Percentiles rank a stretch among this genome's conserved stretches.
These are phyloP conservation scores for Blastocystis sp. DNA, from an alignment of 352 stramenopile species.

Conservation along the genomic window DNA sequence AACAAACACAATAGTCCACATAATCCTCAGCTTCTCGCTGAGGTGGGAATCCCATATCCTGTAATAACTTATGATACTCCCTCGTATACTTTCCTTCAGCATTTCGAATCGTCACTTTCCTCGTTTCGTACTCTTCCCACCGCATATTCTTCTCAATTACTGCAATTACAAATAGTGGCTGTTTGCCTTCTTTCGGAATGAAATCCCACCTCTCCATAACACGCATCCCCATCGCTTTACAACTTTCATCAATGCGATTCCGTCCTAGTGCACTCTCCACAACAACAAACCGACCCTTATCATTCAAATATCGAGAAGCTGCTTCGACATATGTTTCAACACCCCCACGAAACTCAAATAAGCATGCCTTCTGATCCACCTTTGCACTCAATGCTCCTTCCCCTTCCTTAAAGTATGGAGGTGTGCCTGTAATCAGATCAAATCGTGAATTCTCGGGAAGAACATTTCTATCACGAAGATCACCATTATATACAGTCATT, in stretches of 20 bases:
- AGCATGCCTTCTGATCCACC: constrained; percentile 71
- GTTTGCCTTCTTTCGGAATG: constrained; percentile 69
- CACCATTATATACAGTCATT: constrained; percentile 60
- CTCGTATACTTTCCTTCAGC: constrained; percentile 48
- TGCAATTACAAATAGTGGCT: constrained; percentile 68
- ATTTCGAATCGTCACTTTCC: constrained; percentile 56
- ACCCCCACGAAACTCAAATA: constrained; percentile 76
- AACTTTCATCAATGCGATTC: constrained; percentile 40
- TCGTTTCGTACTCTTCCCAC: constrained; percentile 5
- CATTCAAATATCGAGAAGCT: constrained; percentile 69
- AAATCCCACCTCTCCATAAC: constrained; percentile 61
- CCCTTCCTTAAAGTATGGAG: constrained; percentile 73
- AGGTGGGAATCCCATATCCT: constrained; percentile 65
- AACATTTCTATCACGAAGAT: constrained; percentile 67
- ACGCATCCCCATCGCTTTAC: constrained; percentile 27
- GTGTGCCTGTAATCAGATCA: constrained; percentile 76
- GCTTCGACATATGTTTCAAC: constrained; percentile 76
- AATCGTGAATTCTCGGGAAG: constrained; percentile 68
- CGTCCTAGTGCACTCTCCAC: constrained; percentile 51
- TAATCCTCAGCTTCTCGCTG: constrained; percentile 34
- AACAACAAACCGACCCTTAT: constrained; percentile 60
- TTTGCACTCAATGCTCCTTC: constrained; percentile 66
- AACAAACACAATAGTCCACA: background rate
- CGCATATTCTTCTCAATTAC: constrained; percentile 30
- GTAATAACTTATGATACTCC: constrained; percentile 49